These are phyloP conservation scores for Wickerhamomyces bovis DNA, from an alignment of 805 yeast species.

Conservation along the genomic window DNA sequence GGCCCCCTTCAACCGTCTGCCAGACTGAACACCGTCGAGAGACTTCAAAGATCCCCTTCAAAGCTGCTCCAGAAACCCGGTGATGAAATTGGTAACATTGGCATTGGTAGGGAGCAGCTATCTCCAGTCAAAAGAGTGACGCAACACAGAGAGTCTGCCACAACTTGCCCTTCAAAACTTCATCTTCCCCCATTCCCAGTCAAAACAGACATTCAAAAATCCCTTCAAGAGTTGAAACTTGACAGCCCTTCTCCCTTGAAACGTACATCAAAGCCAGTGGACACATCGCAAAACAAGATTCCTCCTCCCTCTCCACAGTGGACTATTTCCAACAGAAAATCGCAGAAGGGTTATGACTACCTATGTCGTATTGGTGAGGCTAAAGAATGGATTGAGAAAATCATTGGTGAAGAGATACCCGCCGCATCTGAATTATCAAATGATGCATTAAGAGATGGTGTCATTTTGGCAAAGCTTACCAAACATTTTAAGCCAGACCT, in stretches of 20 bases:
- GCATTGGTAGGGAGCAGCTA: neutral
- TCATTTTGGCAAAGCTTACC: conserved; percentile 73
- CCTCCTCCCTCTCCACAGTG: conserved; percentile 10
- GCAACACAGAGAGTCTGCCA: neutral
- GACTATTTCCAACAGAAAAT: conserved; percentile 11
- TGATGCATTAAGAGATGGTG: conserved; percentile 76
- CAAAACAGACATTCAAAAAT: conserved; percentile 11
- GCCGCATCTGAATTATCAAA: conserved; percentile 49
- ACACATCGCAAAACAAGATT: neutral
- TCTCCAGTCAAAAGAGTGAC: conserved; percentile 4
- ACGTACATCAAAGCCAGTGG: conserved; percentile 5
- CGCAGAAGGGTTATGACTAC: conserved; percentile 61
- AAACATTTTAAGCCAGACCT: conserved; percentile 62
- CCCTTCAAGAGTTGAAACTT: conserved; percentile 17
- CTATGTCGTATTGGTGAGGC: conserved; percentile 77
- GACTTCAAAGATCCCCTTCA: neutral
- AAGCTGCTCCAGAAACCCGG: neutral
- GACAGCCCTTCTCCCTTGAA: conserved; percentile 24
- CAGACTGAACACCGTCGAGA: conserved; percentile 9
- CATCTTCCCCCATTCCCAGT: neutral
- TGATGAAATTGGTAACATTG: neutral
- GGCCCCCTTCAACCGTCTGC: conserved; percentile 18
- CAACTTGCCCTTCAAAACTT: neutral
- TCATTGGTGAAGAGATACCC: conserved; percentile 52
- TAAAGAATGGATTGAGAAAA: conserved; percentile 69